Percentiles rank a stretch among this genome's conserved stretches.
phyloP scores from a whole-genome alignment of 805 yeast species.

The Metschnikowia henanensis region DNA sequence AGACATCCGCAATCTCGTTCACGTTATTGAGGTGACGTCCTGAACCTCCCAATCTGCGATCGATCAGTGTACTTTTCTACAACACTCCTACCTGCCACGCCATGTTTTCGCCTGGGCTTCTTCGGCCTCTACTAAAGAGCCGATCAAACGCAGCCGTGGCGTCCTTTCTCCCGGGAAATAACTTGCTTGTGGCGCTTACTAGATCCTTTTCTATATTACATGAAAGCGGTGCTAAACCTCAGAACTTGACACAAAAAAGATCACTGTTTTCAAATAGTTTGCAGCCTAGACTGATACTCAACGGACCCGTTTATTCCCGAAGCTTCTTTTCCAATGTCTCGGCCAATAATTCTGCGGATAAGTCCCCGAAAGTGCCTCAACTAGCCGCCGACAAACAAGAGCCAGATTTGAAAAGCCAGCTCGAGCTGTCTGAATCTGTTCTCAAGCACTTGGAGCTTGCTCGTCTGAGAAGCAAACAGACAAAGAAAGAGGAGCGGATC shows the following conservation, averaged over 20 bases:
- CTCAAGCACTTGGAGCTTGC: conserved; percentile 11
- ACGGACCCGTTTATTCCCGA: no score
- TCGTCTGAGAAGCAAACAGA: conserved; percentile 7
- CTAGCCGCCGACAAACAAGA: neutral
- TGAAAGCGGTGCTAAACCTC: neutral
- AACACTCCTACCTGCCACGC: neutral
- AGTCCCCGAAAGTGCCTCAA: neutral
- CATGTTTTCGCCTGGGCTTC: conserved; percentile 9
- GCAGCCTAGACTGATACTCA: no score
- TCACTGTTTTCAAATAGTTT: no score
- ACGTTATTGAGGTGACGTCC: neutral
- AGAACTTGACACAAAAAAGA: no score
- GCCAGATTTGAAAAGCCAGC: conserved; percentile 2
- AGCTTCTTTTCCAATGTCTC: no score
- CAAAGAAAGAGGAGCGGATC: conserved; percentile 30
- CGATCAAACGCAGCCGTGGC: neutral
- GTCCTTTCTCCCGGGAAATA: neutral
- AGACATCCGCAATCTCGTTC: neutral
- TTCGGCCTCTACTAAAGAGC: conserved; percentile 10
- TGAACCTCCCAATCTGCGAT: neutral
- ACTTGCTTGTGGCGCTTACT: neutral
- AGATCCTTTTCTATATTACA: neutral
- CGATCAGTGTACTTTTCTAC: neutral
- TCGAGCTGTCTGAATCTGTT: conserved; percentile 9
- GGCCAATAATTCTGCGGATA: no score